phyloP scores from a whole-genome alignment of 2,329 filamentous ascomycete genomes.

The Epichloe typhina region DNA sequence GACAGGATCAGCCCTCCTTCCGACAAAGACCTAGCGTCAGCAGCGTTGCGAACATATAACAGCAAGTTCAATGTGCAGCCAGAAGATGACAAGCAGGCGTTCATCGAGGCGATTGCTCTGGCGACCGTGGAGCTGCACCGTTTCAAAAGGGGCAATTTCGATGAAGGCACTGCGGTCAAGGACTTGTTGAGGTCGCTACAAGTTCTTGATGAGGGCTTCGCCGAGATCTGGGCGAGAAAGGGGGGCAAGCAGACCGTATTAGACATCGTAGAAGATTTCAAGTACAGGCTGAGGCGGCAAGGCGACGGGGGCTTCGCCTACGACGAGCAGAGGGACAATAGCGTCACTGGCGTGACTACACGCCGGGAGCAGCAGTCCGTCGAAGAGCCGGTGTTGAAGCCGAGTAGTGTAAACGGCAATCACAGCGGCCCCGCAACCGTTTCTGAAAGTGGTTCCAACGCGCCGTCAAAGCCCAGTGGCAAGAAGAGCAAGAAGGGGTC shows the following conservation, averaged over 20 bases:
- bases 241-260: neutral
- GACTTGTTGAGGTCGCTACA: conserved; percentile 2
- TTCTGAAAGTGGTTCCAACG: neutral
- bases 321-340: neutral
- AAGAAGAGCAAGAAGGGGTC: neutral
- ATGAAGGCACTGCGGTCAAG: conserved; percentile 2
- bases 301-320: neutral
- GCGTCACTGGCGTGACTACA: neutral
- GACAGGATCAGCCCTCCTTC: neutral
- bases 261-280: conserved; percentile 7
- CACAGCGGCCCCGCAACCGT: neutral
- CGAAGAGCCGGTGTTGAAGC: neutral
- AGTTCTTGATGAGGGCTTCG: conserved; percentile 3
- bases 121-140: conserved; percentile 5
- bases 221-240: neutral
- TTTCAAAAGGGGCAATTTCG: neutral
- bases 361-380: neutral
- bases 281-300: neutral
- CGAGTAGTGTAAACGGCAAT: neutral
- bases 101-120: conserved; percentile 4
- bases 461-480: neutral
- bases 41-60: neutral
- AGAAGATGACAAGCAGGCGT: conserved; percentile 1
- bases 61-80: conserved; percentile 2
- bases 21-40: conserved; percentile 1